Conservation (phyloP, 768 basidiomycete genomes). For the Xerocomellus intermedius region DNA sequence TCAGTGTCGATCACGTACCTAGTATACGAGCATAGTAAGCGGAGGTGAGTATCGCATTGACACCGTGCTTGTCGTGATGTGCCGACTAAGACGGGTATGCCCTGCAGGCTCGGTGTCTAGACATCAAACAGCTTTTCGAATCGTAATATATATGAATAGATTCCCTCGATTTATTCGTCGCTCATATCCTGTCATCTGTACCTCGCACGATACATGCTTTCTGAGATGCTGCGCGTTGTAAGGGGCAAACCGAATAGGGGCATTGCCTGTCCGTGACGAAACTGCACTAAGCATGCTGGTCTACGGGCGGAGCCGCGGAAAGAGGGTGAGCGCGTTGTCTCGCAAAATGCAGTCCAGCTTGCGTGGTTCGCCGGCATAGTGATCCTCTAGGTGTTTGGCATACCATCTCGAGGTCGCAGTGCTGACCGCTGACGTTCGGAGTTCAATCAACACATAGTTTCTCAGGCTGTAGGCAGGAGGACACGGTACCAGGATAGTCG, state of each 20-base stretch:
- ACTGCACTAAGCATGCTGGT: neutral
- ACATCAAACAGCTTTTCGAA: constrained; percentile 11
- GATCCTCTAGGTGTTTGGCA: constrained; percentile 48
- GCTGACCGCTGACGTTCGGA: constrained; percentile 49
- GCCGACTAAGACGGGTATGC: constrained; percentile 2
- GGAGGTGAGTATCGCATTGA: constrained; percentile 56
- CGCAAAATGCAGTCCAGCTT: constrained; percentile 46
- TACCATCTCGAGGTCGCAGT: constrained; percentile 59
- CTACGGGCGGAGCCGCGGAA: constrained; percentile 37
- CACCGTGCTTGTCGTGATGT: neutral
- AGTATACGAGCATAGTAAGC: constrained; percentile 86
- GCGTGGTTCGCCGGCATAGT: constrained; percentile 41
- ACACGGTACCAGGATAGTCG: constrained; percentile 66
- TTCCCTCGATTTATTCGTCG: constrained; percentile 22
- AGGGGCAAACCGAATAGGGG: neutral
- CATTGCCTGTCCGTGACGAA: neutral
- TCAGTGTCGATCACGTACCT: constrained; percentile 97
- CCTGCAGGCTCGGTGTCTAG: constrained; percentile 60
- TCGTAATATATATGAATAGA: constrained; percentile 27
- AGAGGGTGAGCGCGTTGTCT: constrained; percentile 51
- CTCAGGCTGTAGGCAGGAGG: neutral
- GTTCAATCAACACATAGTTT: constrained; percentile 1
- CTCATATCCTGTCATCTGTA: constrained; percentile 29
- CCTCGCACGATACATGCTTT: constrained; percentile 24
- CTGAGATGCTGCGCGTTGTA: constrained; percentile 7